Percentiles rank a stretch among this genome's conserved stretches.
phyloP scores from a whole-genome alignment of 1,284 basidiomycete species.

The Sporisorium reilianum region DNA sequence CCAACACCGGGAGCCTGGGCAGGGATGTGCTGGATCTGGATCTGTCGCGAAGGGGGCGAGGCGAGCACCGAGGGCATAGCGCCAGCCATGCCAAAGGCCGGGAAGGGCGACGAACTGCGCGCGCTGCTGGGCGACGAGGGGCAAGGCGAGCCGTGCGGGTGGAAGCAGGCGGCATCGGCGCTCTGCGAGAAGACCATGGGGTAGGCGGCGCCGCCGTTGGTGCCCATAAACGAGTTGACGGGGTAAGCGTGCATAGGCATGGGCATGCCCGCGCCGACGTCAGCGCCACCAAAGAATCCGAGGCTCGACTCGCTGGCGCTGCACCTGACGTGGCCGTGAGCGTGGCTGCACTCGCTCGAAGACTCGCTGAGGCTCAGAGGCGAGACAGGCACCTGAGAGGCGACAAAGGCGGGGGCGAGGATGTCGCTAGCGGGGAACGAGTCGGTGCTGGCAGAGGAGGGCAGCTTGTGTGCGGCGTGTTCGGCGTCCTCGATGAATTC shows the following conservation, averaged over 20 bases:
- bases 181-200: slow-evolving; percentile 51
- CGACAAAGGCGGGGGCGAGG: background rate
- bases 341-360: slow-evolving; percentile 21
- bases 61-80: slow-evolving; percentile 35
- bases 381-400: slow-evolving; percentile 20
- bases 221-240: slow-evolving; percentile 25
- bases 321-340: slow-evolving; percentile 25
- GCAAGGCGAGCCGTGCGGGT: slow-evolving; percentile 43
- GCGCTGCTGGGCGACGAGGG: slow-evolving; percentile 49
- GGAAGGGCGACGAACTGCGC: slow-evolving; percentile 46
- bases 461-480: slow-evolving; percentile 11
- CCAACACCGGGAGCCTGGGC: slow-evolving; percentile 28
- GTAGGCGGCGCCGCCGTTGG: slow-evolving; percentile 17
- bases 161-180: slow-evolving; percentile 29
- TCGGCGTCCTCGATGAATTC: slow-evolving; percentile 58
- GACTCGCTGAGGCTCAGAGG: slow-evolving; percentile 17
- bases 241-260: slow-evolving; percentile 26
- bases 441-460: slow-evolving; percentile 8
- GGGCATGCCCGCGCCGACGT: slow-evolving; percentile 7
- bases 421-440: slow-evolving; percentile 7
- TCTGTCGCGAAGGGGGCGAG: slow-evolving; percentile 38
- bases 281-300: slow-evolving; percentile 28
- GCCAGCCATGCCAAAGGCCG: slow-evolving; percentile 21
- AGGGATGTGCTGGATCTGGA: slow-evolving; percentile 44
- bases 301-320: slow-evolving; percentile 41